Evolutionary conservation across 2,329 filamentous ascomycete species (phyloP), one percentile per base, ranked within the genome.

Genomic region (Microcera coccophila): DNA sequence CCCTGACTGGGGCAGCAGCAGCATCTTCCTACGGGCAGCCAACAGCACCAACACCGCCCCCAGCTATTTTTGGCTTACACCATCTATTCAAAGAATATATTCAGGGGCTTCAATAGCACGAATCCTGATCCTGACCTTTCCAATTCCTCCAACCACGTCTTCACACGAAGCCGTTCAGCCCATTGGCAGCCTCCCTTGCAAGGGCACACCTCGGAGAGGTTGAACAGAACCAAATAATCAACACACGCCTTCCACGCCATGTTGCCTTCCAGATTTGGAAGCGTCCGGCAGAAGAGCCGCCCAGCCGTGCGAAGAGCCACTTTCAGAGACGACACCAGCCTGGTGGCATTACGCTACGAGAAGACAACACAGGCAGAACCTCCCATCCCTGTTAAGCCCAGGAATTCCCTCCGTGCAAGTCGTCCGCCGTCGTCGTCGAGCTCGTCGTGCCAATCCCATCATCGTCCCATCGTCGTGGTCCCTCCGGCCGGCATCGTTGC

Each of bases 271-370:
- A 70, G 64, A 50, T 65, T 69, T 49, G 57, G 65, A 44, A 74
- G 67, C 52, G 60, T 69, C 57, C 70, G 73, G 52, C 62, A 67
- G 50, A 71, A 61, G 55, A 63, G 60, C 50, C 63, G 64, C 48
- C 60, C 70, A 16, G 51, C 62, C 44, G 58, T 64, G 47, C 54
- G 54, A 33, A 60, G 54, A 45, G 47, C 56, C 15, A 58, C 59
- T 24, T 63, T 77, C 55, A 67, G 71, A 46, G 72, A 75, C 55
- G 75, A 78, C 52, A 63, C 68, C 32, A 65, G 62, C 50, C 61
- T 82, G 53, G 69, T 82, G 45, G 73, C 72, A 36, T 57, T 83
- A 42, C 75, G 77, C 44, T 83, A 84, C 65, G 80, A 84, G 58
- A 73, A 82, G 62, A 79, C 76, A 26, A 65, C 73, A 38, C 72